Evolutionary conservation across 257 asterid genomes (phyloP).

Genomic region (Nicotiana attenuata): DNA sequence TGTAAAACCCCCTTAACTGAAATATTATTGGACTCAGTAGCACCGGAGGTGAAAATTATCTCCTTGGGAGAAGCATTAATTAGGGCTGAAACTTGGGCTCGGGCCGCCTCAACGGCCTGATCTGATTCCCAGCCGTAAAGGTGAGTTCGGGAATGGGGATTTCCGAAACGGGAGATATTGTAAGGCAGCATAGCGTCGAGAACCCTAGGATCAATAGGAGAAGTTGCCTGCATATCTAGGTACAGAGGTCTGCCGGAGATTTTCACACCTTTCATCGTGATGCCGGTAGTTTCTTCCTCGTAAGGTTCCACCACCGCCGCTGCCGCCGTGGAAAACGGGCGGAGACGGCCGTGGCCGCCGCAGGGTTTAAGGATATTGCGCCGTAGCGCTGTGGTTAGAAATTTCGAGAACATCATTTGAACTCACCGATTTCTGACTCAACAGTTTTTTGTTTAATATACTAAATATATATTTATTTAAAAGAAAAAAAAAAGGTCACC

Average conservation of each 20-base stretch:
- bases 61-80: slow-evolving; percentile 88
- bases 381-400: slow-evolving; percentile 47
- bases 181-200: slow-evolving; percentile 93
- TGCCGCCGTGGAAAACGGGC: slow-evolving; percentile 41
- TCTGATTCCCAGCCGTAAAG: slow-evolving; percentile 99
- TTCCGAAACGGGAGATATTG: slow-evolving; percentile 69
- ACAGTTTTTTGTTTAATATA: background rate
- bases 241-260: slow-evolving; percentile 91
- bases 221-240: slow-evolving; percentile 95
- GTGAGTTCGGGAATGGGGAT: slow-evolving; percentile 95
- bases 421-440: background rate
- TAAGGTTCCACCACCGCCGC: slow-evolving; percentile 40
- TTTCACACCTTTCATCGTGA: slow-evolving; percentile 80
- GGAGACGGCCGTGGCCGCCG: slow-evolving; percentile 10
- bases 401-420: slow-evolving; percentile 52
- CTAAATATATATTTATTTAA: no score
- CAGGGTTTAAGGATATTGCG: slow-evolving; percentile 33
- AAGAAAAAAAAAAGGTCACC: background rate
- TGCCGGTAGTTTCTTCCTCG: slow-evolving; percentile 49
- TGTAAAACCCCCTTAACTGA: slow-evolving; percentile 89
- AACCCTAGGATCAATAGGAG: slow-evolving; percentile 94
- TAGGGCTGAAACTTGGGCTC: slow-evolving; percentile 55
- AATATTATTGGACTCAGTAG: slow-evolving; percentile 87
- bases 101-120: slow-evolving; percentile 69
- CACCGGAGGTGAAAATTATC: slow-evolving; percentile 94